Conservation (phyloP, 2,329 filamentous ascomycete genomes). For the Alternaria longipes region DNA sequence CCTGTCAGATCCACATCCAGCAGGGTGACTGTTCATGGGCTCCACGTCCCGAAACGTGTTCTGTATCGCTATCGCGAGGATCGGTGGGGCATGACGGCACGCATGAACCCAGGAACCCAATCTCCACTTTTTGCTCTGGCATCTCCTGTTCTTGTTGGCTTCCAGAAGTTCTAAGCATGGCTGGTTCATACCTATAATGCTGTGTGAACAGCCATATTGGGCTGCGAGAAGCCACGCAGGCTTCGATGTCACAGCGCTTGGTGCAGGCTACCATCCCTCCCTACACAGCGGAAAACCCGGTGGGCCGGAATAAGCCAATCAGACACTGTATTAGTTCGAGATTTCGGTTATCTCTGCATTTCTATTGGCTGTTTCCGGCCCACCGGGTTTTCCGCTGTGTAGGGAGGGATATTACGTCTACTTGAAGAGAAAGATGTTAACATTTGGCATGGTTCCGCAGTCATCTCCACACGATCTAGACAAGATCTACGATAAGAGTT, state of each 20-base stretch:
- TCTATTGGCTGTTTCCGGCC: too few relatives aligned
- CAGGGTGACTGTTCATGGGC: slow-evolving; percentile 3
- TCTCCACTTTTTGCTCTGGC: slow-evolving; percentile 1
- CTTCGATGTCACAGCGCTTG: background rate
- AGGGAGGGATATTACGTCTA: too few relatives aligned
- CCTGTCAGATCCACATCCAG: slow-evolving; percentile 11
- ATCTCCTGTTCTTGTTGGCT: background rate
- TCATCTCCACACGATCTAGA: background rate
- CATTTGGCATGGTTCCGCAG: background rate
- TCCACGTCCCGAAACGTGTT: slow-evolving; percentile 8
- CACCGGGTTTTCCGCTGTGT: too few relatives aligned
- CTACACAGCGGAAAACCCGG: too few relatives aligned
- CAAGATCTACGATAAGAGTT: slow-evolving; percentile 5
- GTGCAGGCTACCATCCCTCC: too few relatives aligned
- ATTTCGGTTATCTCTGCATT: too few relatives aligned
- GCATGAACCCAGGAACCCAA: background rate
- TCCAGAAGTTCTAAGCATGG: background rate
- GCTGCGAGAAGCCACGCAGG: background rate
- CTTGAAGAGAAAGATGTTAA: background rate
- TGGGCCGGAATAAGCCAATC: too few relatives aligned
- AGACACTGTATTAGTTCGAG: too few relatives aligned
- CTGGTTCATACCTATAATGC: background rate
- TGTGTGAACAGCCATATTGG: background rate
- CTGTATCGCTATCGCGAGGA: slow-evolving; percentile 8
- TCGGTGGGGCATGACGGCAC: slow-evolving; percentile 2